Percentiles rank a stretch among this genome's conserved stretches.
These are phyloP conservation scores for Pseudogymnoascus sp. DNA, from an alignment of 2,329 filamentous ascomycete genomes.

Conservation along the genomic window DNA sequence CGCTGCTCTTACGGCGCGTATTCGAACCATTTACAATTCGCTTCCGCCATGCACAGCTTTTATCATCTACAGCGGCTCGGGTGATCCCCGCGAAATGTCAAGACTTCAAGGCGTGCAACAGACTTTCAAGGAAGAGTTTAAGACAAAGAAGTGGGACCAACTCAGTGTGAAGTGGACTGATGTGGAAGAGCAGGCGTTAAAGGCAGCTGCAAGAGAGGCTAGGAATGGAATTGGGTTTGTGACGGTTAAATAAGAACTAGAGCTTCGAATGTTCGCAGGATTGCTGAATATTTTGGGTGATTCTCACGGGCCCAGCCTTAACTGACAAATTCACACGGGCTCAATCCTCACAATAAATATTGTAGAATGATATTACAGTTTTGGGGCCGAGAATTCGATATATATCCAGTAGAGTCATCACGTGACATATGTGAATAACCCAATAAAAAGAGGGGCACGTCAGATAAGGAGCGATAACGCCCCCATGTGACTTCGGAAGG, in stretches of 20 bases:
- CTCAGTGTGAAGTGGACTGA: slow-evolving; percentile 62
- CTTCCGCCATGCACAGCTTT: slow-evolving; percentile 58
- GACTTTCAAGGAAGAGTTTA: slow-evolving; percentile 56
- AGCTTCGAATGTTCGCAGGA: background rate
- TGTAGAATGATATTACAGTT: background rate
- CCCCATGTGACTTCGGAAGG: background rate
- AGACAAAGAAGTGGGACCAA: slow-evolving; percentile 58
- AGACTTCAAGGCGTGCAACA: slow-evolving; percentile 51
- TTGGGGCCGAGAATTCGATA: background rate
- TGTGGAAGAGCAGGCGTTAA: slow-evolving; percentile 53
- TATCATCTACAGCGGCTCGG: slow-evolving; percentile 57
- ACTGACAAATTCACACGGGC: too few species aligned
- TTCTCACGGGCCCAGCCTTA: too few species aligned
- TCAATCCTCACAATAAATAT: background rate
- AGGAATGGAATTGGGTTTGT: slow-evolving; percentile 58
- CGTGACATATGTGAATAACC: background rate
- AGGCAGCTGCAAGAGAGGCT: slow-evolving; percentile 46
- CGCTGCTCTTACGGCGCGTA: slow-evolving; percentile 31
- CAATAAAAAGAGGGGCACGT: background rate
- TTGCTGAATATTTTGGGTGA: too few species aligned
- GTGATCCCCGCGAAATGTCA: slow-evolving; percentile 59
- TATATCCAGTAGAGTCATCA: background rate
- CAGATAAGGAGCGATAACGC: slow-evolving; percentile 1
- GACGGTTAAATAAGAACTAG: slow-evolving; percentile 45
- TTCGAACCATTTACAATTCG: slow-evolving; percentile 46